Evolutionary conservation across 495 filamentous ascomycete species (phyloP).

Genomic region (Penicillium crystallinum): DNA sequence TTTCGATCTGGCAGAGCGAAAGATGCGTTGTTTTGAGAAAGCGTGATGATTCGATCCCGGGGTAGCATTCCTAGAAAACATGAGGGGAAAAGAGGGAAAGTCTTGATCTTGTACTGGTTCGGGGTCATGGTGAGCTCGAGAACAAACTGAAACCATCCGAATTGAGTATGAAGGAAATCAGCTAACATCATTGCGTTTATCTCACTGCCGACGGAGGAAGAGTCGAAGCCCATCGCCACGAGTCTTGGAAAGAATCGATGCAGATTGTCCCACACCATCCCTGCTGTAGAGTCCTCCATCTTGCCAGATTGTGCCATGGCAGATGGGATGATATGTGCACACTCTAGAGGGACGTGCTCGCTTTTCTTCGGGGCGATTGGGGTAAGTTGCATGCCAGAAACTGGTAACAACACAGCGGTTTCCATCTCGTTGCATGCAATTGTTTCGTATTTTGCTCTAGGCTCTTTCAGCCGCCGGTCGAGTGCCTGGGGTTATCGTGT

Average conservation of each 20-base stretch:
- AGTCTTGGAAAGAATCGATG: slow-evolving; percentile 11
- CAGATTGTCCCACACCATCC: slow-evolving; percentile 14
- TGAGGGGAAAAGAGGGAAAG: slow-evolving; percentile 8
- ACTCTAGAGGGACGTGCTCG: not conserved
- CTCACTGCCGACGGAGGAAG: slow-evolving; percentile 9
- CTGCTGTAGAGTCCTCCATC: slow-evolving; percentile 3
- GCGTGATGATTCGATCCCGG: slow-evolving; percentile 9
- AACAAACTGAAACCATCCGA: slow-evolving; percentile 11
- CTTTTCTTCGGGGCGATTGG: slow-evolving; percentile 11
- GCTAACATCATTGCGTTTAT: slow-evolving; percentile 12
- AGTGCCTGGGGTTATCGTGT: no score
- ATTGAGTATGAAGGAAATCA: slow-evolving; percentile 3
- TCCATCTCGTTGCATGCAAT: slow-evolving; percentile 14
- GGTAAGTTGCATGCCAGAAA: slow-evolving; percentile 3
- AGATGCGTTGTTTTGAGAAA: slow-evolving; percentile 9
- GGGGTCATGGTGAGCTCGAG: slow-evolving; percentile 9
- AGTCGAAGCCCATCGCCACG: slow-evolving; percentile 4
- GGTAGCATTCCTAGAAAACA: slow-evolving; percentile 6
- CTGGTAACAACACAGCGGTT: slow-evolving; percentile 14
- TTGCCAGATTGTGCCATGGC: slow-evolving; percentile 3
- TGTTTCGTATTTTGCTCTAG: slow-evolving; percentile 8
- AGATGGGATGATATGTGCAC: slow-evolving; percentile 12
- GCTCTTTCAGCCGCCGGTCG: no score
- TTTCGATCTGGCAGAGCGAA: slow-evolving; percentile 14
- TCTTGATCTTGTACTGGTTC: slow-evolving; percentile 16